A percentile compares a stretch with the other conserved stretches of the same genome.
phyloP scores from a whole-genome alignment of 2,329 filamentous ascomycete genomes.

The Penicillium sp. region DNA sequence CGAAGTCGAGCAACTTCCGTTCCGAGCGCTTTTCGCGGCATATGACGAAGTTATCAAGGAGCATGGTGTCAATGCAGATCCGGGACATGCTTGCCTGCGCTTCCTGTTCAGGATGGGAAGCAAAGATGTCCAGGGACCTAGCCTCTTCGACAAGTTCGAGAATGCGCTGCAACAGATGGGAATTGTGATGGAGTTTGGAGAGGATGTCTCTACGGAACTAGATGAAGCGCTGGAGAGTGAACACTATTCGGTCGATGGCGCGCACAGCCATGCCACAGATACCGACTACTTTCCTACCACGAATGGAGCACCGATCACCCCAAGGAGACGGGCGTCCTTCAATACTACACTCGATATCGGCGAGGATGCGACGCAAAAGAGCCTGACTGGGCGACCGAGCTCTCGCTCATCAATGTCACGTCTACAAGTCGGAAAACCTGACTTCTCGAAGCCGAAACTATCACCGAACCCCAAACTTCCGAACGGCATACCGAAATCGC shows the following conservation, averaged over 20 bases:
- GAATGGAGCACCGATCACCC: slow-evolving; percentile 31
- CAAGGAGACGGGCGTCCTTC: slow-evolving; percentile 54
- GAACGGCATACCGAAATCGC: slow-evolving; percentile 19
- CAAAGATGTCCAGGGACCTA: slow-evolving; percentile 52
- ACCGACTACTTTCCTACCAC: slow-evolving; percentile 20
- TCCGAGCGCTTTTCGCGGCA: slow-evolving; percentile 74
- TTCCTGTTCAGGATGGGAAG: slow-evolving; percentile 78
- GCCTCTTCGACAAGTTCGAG: slow-evolving; percentile 68
- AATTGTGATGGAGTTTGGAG: slow-evolving; percentile 65
- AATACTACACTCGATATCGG: slow-evolving; percentile 52
- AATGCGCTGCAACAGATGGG: slow-evolving; percentile 66
- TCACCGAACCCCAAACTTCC: slow-evolving; percentile 14
- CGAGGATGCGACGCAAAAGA: slow-evolving; percentile 51
- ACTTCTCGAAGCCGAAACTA: slow-evolving; percentile 29
- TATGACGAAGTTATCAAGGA: slow-evolving; percentile 74
- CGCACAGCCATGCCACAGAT: slow-evolving; percentile 19
- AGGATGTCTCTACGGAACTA: slow-evolving; percentile 41
- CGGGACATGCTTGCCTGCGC: slow-evolving; percentile 72
- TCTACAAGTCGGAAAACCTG: slow-evolving; percentile 37
- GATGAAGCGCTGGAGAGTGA: slow-evolving; percentile 33
- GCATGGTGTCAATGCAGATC: slow-evolving; percentile 67
- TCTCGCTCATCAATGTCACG: slow-evolving; percentile 47
- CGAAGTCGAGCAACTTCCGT: slow-evolving; percentile 64
- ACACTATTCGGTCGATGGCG: slow-evolving; percentile 25
- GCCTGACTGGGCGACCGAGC: slow-evolving; percentile 37